phyloP scores from a whole-genome alignment of 345 rosid species.

The Melaleuca quinquenervia region DNA sequence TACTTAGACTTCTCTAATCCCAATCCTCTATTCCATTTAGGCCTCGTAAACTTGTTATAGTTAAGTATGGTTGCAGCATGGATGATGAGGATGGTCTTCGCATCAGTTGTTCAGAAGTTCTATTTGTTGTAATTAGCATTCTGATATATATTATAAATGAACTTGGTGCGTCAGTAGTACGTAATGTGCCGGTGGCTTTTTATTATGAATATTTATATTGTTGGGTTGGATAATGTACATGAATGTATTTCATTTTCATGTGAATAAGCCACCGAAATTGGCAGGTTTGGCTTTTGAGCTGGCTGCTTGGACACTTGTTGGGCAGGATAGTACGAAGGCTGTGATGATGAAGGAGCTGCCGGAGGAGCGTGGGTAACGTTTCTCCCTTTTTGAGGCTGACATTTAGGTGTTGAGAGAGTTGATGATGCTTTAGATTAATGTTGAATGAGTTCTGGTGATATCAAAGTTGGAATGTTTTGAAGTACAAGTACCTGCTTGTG shows the following conservation, averaged over 20 bases:
- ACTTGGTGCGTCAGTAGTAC: no score
- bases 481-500: not conserved
- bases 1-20: not conserved
- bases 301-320: constrained; percentile 98
- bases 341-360: constrained; percentile 95
- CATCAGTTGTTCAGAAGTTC: no score
- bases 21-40: not conserved
- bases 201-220: no score
- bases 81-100: no score
- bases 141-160: no score
- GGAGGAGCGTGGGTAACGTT: constrained; percentile 69
- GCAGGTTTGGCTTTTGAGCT: constrained; percentile 96
- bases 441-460: not conserved
- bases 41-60: not conserved
- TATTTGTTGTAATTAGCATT: no score
- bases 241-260: no score
- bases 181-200: no score
- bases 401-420: not conserved
- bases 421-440: not conserved
- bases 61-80: no score
- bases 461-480: not conserved
- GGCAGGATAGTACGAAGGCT: constrained; percentile 95
- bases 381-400: constrained; percentile 72
- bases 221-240: no score
- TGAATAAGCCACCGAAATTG: constrained; percentile 85